These are phyloP conservation scores for Daldinia vernicosa DNA, from an alignment of 495 filamentous ascomycete species.

Conservation along the genomic window DNA sequence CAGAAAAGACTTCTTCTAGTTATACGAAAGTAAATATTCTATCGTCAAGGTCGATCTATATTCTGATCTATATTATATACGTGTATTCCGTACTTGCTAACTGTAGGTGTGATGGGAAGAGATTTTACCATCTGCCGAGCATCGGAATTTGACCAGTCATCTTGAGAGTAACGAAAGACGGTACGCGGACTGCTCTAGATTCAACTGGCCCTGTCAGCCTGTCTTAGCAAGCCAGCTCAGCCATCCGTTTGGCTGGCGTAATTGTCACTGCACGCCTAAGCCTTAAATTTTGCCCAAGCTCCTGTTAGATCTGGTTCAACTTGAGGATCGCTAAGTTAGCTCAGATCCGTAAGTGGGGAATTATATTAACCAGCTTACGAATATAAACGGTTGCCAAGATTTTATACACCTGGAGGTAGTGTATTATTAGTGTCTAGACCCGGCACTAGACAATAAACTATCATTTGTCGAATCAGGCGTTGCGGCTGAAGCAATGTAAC, in stretches of 20 bases:
- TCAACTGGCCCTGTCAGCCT: background rate
- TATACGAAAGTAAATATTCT: background rate
- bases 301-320: slow-evolving; percentile 34
- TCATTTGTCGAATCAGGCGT: slow-evolving; percentile 28
- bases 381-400: slow-evolving; percentile 13
- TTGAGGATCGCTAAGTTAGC: slow-evolving; percentile 26
- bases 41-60: background rate
- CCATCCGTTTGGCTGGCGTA: slow-evolving; percentile 2
- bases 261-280: slow-evolving; percentile 11
- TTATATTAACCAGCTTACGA: slow-evolving; percentile 20
- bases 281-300: slow-evolving; percentile 5
- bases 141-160: background rate
- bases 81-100: background rate
- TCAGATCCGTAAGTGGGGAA: slow-evolving; percentile 24
- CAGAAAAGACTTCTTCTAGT: background rate
- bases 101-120: background rate
- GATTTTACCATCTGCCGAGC: background rate
- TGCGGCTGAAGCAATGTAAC: slow-evolving; percentile 21
- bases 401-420: background rate
- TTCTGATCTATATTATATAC: background rate
- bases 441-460: slow-evolving; percentile 10
- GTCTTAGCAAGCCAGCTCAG: background rate
- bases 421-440: slow-evolving; percentile 9
- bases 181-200: slow-evolving; percentile 1
- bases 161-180: background rate